Percentiles rank a stretch among this genome's conserved stretches.
Conservation (phyloP, 306 rosid genomes). For the Pyrus bretschneideri region DNA sequence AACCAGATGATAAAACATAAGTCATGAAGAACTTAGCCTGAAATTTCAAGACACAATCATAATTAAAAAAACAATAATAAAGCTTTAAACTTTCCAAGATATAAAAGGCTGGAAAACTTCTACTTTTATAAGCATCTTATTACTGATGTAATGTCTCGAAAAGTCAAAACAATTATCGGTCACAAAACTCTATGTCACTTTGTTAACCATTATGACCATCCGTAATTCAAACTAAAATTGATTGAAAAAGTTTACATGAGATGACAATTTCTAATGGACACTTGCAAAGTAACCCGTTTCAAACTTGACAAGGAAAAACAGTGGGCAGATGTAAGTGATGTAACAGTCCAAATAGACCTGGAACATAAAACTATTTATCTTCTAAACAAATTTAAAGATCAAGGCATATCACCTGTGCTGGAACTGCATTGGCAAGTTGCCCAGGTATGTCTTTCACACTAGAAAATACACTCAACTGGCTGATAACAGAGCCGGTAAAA, state of each 20-base stretch:
- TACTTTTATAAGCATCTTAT: neutral
- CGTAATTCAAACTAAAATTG: neutral
- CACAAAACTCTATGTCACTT: neutral
- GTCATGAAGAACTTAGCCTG: constrained; percentile 87
- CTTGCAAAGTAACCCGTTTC: neutral
- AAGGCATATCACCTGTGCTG: constrained; percentile 61
- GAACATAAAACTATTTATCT: neutral
- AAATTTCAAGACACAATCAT: neutral
- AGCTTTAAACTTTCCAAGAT: neutral
- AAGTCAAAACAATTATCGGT: neutral
- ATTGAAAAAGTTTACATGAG: neutral
- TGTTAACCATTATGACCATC: neutral
- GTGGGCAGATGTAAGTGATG: neutral
- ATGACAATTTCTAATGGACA: neutral
- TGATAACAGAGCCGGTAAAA: constrained; percentile 71
- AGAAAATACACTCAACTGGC: constrained; percentile 50
- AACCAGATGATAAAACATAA: constrained; percentile 89
- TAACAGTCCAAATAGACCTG: neutral
- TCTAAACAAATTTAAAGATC: neutral
- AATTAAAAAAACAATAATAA: neutral
- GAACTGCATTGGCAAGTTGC: constrained; percentile 79
- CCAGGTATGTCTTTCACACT: constrained; percentile 68
- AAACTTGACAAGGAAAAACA: neutral
- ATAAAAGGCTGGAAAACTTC: neutral
- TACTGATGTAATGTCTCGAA: neutral